phyloP scores from a whole-genome alignment of 192 early-diverging fungal species.

The Coemansia sp. region DNA sequence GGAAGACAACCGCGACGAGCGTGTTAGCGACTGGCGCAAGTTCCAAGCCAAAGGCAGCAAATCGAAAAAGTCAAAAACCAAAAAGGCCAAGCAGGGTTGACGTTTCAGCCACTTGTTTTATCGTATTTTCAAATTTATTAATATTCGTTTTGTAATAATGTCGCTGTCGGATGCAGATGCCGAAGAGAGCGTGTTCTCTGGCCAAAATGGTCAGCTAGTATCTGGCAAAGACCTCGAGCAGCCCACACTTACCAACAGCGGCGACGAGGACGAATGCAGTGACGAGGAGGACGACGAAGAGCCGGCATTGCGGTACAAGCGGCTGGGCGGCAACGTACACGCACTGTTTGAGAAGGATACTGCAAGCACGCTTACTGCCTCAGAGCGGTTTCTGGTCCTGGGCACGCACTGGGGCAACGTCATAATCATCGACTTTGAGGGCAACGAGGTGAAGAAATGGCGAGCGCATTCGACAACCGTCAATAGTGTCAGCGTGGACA shows the following conservation, averaged over 20 bases:
- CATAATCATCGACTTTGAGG: conserved; percentile 87
- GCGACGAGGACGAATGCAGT: conserved; percentile 4
- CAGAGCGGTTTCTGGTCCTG: conserved; percentile 84
- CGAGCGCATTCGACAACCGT: conserved; percentile 82
- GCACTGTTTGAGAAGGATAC: conserved; percentile 79
- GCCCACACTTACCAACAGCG: neutral
- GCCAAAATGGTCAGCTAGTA: neutral
- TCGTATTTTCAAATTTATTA: too few species aligned
- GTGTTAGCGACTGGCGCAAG: conserved; percentile 45
- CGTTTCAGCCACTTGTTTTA: too few species aligned
- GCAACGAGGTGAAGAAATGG: conserved; percentile 86
- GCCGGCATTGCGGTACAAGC: conserved; percentile 87
- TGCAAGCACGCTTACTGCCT: conserved; percentile 76
- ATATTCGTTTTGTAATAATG: conserved; percentile 31
- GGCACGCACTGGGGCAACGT: conserved; percentile 92
- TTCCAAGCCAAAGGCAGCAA: conserved; percentile 29
- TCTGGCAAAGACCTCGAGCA: neutral
- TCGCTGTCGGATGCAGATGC: conserved; percentile 59
- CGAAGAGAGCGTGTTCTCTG: conserved; percentile 54
- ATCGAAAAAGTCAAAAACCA: neutral
- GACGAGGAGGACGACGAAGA: conserved; percentile 78
- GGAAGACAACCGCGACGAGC: conserved; percentile 43
- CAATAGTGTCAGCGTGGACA: conserved; percentile 84
- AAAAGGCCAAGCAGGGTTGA: neutral
- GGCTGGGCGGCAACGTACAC: conserved; percentile 71